Evolutionary conservation across 371 early-diverging fungal genomes (phyloP).

Genomic region (Syncephalastrum sp.): DNA sequence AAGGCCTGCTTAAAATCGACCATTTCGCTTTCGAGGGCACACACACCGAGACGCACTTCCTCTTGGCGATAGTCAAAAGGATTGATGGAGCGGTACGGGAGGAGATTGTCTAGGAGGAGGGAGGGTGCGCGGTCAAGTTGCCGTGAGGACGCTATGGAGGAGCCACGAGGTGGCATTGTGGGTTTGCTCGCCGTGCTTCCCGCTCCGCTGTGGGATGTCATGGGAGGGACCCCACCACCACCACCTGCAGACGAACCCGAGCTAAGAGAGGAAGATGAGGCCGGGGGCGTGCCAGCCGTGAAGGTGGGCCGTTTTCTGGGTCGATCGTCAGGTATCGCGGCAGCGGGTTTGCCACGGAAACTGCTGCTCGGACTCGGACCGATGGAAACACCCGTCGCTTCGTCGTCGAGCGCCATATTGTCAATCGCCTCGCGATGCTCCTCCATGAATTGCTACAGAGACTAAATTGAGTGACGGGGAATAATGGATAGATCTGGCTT

Average conservation of each 20-base stretch:
- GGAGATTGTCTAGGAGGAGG: constrained; percentile 16
- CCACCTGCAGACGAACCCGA: constrained; percentile 1
- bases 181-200: too few species aligned
- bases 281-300: constrained; percentile 3
- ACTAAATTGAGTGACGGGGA: background rate
- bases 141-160: background rate
- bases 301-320: constrained; percentile 4
- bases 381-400: background rate
- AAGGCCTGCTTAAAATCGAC: constrained; percentile 25
- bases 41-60: constrained; percentile 19
- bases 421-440: constrained; percentile 14
- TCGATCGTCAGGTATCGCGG: background rate
- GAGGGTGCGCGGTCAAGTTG: constrained; percentile 15
- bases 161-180: too few species aligned
- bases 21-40: constrained; percentile 22
- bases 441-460: constrained; percentile 16
- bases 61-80: constrained; percentile 32
- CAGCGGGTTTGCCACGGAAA: constrained; percentile 6
- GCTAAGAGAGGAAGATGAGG: constrained; percentile 13
- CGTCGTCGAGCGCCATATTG: constrained; percentile 17
- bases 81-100: constrained; percentile 18
- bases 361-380: constrained; percentile 8
- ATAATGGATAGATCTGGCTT: background rate
- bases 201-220: too few species aligned
- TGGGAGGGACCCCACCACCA: constrained; percentile 1